These are phyloP conservation scores for Umbelopsis sp. DNA, from an alignment of 192 early-diverging fungal genomes.

Conservation along the genomic window DNA sequence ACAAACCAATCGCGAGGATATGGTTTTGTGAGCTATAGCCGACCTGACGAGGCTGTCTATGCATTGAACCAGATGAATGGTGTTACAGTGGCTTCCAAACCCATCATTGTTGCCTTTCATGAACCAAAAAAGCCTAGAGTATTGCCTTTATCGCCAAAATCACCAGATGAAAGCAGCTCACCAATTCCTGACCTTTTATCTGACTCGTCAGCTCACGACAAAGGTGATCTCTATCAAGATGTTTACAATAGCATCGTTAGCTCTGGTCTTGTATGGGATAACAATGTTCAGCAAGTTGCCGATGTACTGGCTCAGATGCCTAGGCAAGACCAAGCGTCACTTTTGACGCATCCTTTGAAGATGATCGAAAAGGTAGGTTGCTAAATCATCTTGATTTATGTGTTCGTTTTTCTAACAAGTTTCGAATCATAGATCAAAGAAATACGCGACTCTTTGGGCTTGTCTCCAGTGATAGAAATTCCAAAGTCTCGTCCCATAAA, in stretches of 20 bases:
- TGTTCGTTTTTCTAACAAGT: neutral
- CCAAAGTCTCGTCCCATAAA: neutral
- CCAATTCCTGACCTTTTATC: neutral
- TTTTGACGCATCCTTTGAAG: neutral
- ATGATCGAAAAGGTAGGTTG: slow-evolving; percentile 1
- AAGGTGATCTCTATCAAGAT: slow-evolving; percentile 2
- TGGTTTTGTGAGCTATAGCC: slow-evolving; percentile 93
- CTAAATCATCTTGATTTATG: neutral
- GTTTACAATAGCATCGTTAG: neutral
- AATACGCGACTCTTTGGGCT: neutral
- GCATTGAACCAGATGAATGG: slow-evolving; percentile 79
- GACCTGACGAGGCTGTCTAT: slow-evolving; percentile 88
- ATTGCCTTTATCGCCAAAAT: slow-evolving; percentile 6
- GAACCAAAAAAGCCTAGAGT: slow-evolving; percentile 85
- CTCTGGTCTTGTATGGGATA: slow-evolving; percentile 1
- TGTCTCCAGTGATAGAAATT: slow-evolving; percentile 7
- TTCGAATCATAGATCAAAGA: neutral
- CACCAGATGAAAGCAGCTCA: neutral
- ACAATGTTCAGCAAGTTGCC: neutral
- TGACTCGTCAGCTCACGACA: neutral
- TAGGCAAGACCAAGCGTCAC: neutral
- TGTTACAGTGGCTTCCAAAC: slow-evolving; percentile 54
- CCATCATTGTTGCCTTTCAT: slow-evolving; percentile 85
- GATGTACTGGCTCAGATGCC: neutral
- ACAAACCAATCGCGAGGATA: slow-evolving; percentile 78